Conservation (phyloP, 169 alveolate species). For the Babesia ovata region DNA sequence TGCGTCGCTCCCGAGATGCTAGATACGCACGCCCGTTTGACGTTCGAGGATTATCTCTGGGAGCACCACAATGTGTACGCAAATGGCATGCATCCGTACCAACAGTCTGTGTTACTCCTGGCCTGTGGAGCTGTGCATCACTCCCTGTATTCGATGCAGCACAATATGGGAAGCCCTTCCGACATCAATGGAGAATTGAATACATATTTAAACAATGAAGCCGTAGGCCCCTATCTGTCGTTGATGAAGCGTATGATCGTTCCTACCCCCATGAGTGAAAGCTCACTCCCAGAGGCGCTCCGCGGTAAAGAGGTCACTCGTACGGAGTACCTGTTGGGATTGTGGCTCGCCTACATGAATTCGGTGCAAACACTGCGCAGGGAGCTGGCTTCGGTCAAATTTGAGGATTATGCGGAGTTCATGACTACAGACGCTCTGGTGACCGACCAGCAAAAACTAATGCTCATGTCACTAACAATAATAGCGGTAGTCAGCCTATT, state of each 20-base stretch:
- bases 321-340: slow-evolving; percentile 14
- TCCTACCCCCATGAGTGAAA: not conserved
- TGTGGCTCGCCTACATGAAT: slow-evolving; percentile 20
- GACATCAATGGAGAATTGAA: not conserved
- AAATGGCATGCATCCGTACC: slow-evolving; percentile 16
- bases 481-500: not conserved
- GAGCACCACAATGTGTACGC: slow-evolving; percentile 18
- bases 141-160: not conserved
- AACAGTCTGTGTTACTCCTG: slow-evolving; percentile 20
- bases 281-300: not conserved
- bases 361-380: not conserved
- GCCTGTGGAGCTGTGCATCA: slow-evolving; percentile 5
- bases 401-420: slow-evolving; percentile 24
- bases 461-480: not conserved
- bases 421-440: slow-evolving; percentile 22
- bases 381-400: not conserved
- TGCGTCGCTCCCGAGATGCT: slow-evolving; percentile 28
- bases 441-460: not conserved
- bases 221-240: slow-evolving; percentile 2
- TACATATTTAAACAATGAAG: not conserved
- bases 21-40: slow-evolving; percentile 23
- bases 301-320: slow-evolving; percentile 9
- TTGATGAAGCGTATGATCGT: slow-evolving; percentile 17
- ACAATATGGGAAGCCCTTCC: not conserved
- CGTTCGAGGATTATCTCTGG: slow-evolving; percentile 37